Conservation (phyloP, 2,329 filamentous ascomycete genomes). For the Chaetomiaceae sp. region DNA sequence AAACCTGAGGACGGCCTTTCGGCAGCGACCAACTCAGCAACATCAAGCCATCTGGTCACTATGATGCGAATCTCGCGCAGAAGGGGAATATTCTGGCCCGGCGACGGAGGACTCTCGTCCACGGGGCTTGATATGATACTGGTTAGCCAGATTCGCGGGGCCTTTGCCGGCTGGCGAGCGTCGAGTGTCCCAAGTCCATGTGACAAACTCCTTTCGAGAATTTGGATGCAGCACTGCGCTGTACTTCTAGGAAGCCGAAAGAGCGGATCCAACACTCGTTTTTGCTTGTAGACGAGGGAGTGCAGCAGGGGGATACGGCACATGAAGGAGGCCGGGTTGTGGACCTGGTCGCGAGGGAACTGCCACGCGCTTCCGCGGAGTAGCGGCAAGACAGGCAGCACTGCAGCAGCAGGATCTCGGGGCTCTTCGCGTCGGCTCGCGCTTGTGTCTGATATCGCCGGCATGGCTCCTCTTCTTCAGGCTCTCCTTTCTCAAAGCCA, state of each 20-base stretch:
- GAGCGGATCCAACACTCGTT: slow-evolving; percentile 13
- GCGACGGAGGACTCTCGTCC: no score
- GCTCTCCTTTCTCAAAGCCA: neutral
- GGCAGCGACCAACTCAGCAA: no score
- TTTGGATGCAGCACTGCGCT: no score
- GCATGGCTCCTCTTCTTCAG: slow-evolving; percentile 6
- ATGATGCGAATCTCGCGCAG: no score
- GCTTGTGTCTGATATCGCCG: slow-evolving; percentile 11
- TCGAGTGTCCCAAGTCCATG: no score
- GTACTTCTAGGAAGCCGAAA: slow-evolving; percentile 11
- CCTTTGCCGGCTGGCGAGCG: no score
- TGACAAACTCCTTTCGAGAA: no score
- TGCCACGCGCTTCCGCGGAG: slow-evolving; percentile 5
- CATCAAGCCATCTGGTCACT: no score
- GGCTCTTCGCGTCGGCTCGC: slow-evolving; percentile 3
- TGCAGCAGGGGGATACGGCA: slow-evolving; percentile 11
- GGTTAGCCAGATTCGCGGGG: no score
- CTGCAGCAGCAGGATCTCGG: slow-evolving; percentile 10
- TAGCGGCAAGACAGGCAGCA: slow-evolving; percentile 9
- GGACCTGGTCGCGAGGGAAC: slow-evolving; percentile 11
- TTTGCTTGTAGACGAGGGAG: slow-evolving; percentile 10
- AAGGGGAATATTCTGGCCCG: no score
- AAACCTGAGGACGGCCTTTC: no score
- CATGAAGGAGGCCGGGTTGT: slow-evolving; percentile 18
- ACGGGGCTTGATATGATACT: no score